Evolutionary conservation across 1,284 basidiomycete species (phyloP).

Genomic region (Golubevia pallescens): DNA sequence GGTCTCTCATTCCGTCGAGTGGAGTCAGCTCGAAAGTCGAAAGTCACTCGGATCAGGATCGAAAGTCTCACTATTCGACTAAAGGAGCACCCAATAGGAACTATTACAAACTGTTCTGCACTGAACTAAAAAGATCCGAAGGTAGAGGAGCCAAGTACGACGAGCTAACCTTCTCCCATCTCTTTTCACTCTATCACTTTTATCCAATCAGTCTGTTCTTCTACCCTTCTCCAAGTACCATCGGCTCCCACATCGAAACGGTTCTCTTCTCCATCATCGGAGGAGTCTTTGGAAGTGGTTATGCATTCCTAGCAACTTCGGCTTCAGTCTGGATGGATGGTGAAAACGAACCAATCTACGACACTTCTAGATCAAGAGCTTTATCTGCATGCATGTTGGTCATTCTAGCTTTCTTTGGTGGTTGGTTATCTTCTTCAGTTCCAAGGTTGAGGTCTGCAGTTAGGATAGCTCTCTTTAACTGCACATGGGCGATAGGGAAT

Average conservation of each 20-base stretch:
- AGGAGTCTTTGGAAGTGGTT: slow-evolving; percentile 22
- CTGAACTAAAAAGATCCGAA: too few species aligned
- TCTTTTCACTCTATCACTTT: neutral
- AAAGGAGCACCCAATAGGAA: too few species aligned
- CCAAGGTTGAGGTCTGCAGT: slow-evolving; percentile 38
- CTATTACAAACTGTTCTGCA: too few species aligned
- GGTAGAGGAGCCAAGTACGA: neutral
- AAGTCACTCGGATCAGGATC: too few species aligned
- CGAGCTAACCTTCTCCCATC: neutral
- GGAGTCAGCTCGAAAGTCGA: too few species aligned
- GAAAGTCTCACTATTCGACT: too few species aligned
- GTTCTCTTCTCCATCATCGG: slow-evolving; percentile 30
- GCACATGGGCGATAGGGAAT: slow-evolving; percentile 34
- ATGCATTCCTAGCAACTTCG: slow-evolving; percentile 26
- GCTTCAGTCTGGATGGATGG: slow-evolving; percentile 40
- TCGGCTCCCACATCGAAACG: slow-evolving; percentile 38
- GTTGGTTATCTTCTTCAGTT: slow-evolving; percentile 22
- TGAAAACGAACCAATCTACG: slow-evolving; percentile 16
- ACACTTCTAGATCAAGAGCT: slow-evolving; percentile 20
- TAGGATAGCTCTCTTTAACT: slow-evolving; percentile 32
- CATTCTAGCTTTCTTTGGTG: slow-evolving; percentile 27
- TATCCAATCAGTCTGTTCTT: slow-evolving; percentile 30
- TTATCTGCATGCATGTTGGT: slow-evolving; percentile 36
- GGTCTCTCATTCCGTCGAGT: too few species aligned
- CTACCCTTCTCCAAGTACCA: slow-evolving; percentile 32